phyloP scores from a whole-genome alignment of 148 eudicot species.

The Fagopyrum esculentum region DNA sequence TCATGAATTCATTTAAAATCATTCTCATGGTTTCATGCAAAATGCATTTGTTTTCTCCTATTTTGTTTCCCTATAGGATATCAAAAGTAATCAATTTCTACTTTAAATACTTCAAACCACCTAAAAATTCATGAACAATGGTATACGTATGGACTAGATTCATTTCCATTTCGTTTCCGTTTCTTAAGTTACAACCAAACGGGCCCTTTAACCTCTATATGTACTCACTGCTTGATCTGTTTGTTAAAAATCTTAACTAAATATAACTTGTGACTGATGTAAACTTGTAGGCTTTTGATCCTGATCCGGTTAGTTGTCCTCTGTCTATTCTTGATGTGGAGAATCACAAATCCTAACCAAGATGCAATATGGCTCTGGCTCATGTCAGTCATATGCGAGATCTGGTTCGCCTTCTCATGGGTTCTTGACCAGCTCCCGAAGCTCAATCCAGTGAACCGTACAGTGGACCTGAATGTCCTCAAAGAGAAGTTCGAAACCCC shows the following conservation, averaged over 20 bases:
- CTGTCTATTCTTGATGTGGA: conserved; percentile 68
- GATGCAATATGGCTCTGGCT: conserved; percentile 90
- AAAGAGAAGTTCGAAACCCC: conserved; percentile 79
- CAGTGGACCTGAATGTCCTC: conserved; percentile 60
- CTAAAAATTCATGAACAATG: no score
- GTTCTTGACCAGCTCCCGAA: conserved; percentile 89
- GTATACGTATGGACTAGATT: no score
- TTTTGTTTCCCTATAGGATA: no score
- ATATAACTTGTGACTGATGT: background rate
- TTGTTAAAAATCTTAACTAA: background rate
- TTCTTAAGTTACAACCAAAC: no score
- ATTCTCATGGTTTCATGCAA: no score
- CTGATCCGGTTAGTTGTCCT: conserved; percentile 61
- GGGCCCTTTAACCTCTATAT: no score
- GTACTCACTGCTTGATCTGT: background rate
- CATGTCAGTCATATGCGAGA: conserved; percentile 80
- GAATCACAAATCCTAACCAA: conserved; percentile 48
- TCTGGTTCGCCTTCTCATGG: conserved; percentile 97
- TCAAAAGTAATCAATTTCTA: no score
- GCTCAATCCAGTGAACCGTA: conserved; percentile 74
- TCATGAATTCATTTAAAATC: no score
- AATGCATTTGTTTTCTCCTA: no score
- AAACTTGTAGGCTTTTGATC: conserved; percentile 60
- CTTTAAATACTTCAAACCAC: no score
- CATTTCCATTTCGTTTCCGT: no score